phyloP scores from a whole-genome alignment of 257 asterid genomes.

The Ballota nigra region DNA sequence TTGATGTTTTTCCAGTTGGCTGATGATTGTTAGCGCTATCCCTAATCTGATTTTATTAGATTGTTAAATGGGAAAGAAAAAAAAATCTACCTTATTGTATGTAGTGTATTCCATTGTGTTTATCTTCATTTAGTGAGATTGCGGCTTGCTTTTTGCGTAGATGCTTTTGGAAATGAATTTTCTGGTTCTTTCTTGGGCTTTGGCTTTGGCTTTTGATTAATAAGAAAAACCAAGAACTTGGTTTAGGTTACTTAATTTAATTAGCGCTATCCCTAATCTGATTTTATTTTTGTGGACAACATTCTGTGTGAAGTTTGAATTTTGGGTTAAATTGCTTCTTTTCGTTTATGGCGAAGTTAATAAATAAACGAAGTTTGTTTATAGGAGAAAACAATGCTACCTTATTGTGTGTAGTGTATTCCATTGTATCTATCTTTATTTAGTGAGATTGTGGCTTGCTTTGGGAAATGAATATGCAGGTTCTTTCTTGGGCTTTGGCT shows the following conservation, averaged over 20 bases:
- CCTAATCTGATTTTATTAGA: too few species aligned
- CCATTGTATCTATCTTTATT: neutral
- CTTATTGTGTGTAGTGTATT: neutral
- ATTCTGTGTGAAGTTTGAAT: neutral
- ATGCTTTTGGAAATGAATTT: neutral
- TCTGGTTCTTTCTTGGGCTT: neutral
- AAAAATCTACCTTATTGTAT: neutral
- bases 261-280: too few species aligned
- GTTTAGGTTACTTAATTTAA: too few species aligned
- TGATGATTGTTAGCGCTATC: too few species aligned
- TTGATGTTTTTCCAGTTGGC: neutral
- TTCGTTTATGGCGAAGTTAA: neutral
- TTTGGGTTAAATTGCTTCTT: neutral
- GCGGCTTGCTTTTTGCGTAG: neutral
- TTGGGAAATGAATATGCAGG: neutral
- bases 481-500: neutral
- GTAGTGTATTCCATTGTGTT: neutral
- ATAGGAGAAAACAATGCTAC: neutral
- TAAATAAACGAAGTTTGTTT: neutral
- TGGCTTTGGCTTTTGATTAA: neutral
- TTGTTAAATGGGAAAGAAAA: too few species aligned
- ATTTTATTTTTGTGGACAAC: neutral
- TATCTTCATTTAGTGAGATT: neutral
- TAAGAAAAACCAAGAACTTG: too few species aligned
- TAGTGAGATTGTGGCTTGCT: neutral